Conservation (phyloP, 208 protist genomes). For the Leishmania amazonensis region DNA sequence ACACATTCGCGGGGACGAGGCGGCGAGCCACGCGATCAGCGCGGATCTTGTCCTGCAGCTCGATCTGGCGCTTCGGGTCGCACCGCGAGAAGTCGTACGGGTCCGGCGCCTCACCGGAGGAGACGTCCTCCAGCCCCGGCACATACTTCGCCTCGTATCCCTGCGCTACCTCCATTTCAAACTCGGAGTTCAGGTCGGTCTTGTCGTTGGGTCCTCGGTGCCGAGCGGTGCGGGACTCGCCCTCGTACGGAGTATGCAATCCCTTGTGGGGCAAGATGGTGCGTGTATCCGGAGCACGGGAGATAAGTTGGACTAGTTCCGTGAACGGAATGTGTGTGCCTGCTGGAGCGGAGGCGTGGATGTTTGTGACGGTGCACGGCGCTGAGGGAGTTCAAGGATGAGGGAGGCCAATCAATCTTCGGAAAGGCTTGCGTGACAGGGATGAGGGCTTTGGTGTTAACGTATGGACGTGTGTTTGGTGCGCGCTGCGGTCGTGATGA, state of each 20-base stretch:
- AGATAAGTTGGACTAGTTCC: too few relatives aligned
- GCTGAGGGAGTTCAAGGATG: too few relatives aligned
- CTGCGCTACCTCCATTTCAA: background rate
- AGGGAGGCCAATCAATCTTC: too few relatives aligned
- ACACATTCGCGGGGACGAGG: slow-evolving; percentile 32
- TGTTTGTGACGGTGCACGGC: too few relatives aligned
- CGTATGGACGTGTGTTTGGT: too few relatives aligned
- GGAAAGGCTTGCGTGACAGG: too few relatives aligned
- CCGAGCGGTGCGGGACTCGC: background rate
- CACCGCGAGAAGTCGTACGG: slow-evolving; percentile 27
- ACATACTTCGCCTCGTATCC: background rate
- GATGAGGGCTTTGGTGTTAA: too few relatives aligned
- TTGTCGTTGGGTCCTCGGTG: background rate
- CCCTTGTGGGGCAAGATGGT: background rate
- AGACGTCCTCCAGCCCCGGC: slow-evolving; percentile 7
- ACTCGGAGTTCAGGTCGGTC: background rate
- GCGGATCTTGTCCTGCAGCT: slow-evolving; percentile 13
- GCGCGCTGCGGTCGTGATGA: too few relatives aligned
- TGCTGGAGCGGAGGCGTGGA: too few relatives aligned
- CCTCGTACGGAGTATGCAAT: background rate
- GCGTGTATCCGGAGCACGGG: too few relatives aligned
- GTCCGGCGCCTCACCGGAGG: slow-evolving; percentile 11
- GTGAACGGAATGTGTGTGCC: too few relatives aligned
- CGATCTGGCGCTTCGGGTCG: slow-evolving; percentile 19
- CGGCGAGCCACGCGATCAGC: slow-evolving; percentile 26